A percentile compares a stretch with the other conserved stretches of the same genome.
These are phyloP conservation scores for Mycena metata DNA, from an alignment of 768 basidiomycete species.

Conservation along the genomic window DNA sequence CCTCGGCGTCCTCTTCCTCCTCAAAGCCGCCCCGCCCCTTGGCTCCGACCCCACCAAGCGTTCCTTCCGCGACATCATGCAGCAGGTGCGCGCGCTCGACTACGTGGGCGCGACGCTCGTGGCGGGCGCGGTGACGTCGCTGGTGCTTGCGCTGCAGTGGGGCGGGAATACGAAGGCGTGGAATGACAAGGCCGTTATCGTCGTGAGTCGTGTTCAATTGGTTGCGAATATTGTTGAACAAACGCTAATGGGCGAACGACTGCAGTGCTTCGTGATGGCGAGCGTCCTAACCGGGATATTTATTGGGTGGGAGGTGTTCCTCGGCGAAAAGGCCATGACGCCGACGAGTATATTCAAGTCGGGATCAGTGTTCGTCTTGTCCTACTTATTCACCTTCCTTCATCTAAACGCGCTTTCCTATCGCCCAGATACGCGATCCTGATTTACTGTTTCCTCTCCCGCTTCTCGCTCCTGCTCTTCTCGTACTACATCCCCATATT, in stretches of 20 bases:
- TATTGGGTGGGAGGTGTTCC: constrained; percentile 20
- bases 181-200: constrained; percentile 38
- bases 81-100: constrained; percentile 47
- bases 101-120: constrained; percentile 55
- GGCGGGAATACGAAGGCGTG: constrained; percentile 59
- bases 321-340: constrained; percentile 20
- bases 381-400: not conserved
- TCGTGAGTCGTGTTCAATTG: constrained; percentile 14
- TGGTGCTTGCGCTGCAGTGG: constrained; percentile 58
- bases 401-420: not conserved
- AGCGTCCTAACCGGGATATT: constrained; percentile 9
- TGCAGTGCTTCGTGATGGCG: constrained; percentile 24
- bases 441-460: constrained; percentile 19
- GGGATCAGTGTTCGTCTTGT: constrained; percentile 3
- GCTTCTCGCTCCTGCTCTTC: constrained; percentile 26
- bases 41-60: constrained; percentile 21
- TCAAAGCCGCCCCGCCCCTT: constrained; percentile 24
- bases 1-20: constrained; percentile 16
- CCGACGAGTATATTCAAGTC: constrained; percentile 20
- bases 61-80: not conserved
- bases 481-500: constrained; percentile 36
- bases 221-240: too few species aligned
- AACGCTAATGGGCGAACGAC: too few species aligned
- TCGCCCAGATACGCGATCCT: constrained; percentile 2
- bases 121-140: constrained; percentile 48